Base-by-base conservation (phyloP, 1,139 yeast species). In the Keqinozyma sinolaborantium region DNA sequence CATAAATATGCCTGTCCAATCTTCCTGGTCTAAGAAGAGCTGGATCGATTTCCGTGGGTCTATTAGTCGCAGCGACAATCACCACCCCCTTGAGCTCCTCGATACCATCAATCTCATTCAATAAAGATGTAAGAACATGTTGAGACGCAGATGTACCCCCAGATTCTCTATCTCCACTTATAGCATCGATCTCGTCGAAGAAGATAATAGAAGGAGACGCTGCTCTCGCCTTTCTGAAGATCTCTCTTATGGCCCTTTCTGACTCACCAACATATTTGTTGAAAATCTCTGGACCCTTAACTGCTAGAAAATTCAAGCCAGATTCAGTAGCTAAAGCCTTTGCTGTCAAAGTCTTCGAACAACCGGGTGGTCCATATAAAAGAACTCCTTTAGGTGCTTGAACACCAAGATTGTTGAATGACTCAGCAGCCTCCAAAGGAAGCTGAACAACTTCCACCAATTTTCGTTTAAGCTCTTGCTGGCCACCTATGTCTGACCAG, bases 401-500 rank as follows among this genome's bases (percentile, higher is more conserved):
- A 5, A 94, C 80, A 0, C 97, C 98, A 8, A 94, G 64, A 25
- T 73, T 66, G 16, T 66, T 66, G 54, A 92, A 92, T 0, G 95
- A 71, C 1, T 77, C 87, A 0, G 88, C 75, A 1, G 95, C 95
- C 36, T 83, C 83, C 23, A 94, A 60, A 0, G 99, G 99, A 48
- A 95, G 66, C 50, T 88, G 95, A 14, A 92, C 92, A 55, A 94
- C 94, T 51, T 92, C 98, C 24, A 74, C 74, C 44, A 92, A 71
- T 48, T 88, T 85, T 39, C 70, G 70, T 50, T 92, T 92, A 36
- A 92, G 69, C 13, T 77, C 81, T 14, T 82, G 80, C 55, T 92
- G 97, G 1, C 99, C 99, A 13, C 98, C 98, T 45, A 92, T 90
- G 58, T 94, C 98, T 10, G 77, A 64, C 98, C 98, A 92, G 42